Evolutionary conservation across 176 grass and related monocot species (phyloP), one percentile per base, ranked within the genome.

Genomic region (Phyllostachys edulis): DNA sequence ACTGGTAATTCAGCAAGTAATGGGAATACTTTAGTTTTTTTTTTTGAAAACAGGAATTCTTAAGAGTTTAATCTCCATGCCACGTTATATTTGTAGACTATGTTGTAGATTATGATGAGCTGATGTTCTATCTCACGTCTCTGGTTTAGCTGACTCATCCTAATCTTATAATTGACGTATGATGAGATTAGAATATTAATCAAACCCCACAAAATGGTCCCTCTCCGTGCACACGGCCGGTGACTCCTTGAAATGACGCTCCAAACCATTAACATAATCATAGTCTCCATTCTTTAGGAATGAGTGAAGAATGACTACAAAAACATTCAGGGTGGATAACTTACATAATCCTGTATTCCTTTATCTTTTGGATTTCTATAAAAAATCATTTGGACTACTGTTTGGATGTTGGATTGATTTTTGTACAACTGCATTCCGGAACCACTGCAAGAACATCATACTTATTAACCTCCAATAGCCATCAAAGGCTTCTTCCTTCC

Each of bases 181-280:
- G 63, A 9, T 9, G 5, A 47, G 5, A 21, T 37, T 73, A 32
- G 26, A 23, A 17, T 24, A 50, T 16, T 64, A 37, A 84, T 27
- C 70, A 64, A 39, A 52, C 21, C 9, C 21, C 9, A 5, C 8
- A 2, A 41, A 29, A 44, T 16, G 47, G 46, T 36, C 67, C 8
- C 32, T 80, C 15, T 72, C 76, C 15, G 29, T 50, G 67, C 84
- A 63, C 57, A 55, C 84, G 76, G 32, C 15, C 29, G 42, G 76
- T 9, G 49, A 52, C 29, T 18, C 71, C 71, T 16, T 73, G 67
- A 73, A 71, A 65, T 55, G 76, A 65, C 32, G n/a, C 63, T 64
- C 1, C 13, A 72, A 61, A 47, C 13, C 23, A 14, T 49, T 71
- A 71, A 16, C 42, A 21, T 17, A 16, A 46, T 13, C 41, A 71